Conservation (phyloP, 371 early-diverging fungal species). For the Mucor irregularis region DNA sequence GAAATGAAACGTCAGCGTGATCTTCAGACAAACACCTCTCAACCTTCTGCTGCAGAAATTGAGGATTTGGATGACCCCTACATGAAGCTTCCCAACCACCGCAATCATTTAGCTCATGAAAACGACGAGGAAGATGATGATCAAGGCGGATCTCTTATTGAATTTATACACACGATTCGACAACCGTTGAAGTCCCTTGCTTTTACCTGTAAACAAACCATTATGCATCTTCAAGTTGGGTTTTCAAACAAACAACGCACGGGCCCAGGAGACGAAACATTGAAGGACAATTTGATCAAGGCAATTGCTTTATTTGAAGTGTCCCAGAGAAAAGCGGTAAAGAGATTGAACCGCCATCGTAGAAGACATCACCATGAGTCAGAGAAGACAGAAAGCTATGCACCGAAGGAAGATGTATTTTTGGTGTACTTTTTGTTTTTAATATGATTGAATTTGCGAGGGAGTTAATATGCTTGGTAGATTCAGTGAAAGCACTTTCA, state of each 20-base stretch:
- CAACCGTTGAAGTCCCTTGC: slow-evolving; percentile 64
- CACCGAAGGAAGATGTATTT: slow-evolving; percentile 66
- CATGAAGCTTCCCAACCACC: slow-evolving; percentile 1
- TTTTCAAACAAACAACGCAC: slow-evolving; percentile 3
- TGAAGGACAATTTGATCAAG: slow-evolving; percentile 35
- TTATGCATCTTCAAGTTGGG: slow-evolving; percentile 46
- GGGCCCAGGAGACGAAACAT: slow-evolving; percentile 23
- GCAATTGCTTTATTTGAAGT: slow-evolving; percentile 46
- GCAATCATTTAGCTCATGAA: background rate
- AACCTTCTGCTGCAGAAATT: no score
- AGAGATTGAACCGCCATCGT: slow-evolving; percentile 25
- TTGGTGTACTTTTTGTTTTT: slow-evolving; percentile 79
- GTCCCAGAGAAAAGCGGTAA: slow-evolving; percentile 37
- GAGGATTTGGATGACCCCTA: slow-evolving; percentile 5
- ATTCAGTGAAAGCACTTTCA: slow-evolving; percentile 41
- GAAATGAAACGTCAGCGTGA: slow-evolving; percentile 38
- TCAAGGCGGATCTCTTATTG: slow-evolving; percentile 37
- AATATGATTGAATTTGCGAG: slow-evolving; percentile 73
- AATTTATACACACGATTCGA: slow-evolving; percentile 58
- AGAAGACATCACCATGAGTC: slow-evolving; percentile 65
- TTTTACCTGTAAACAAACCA: slow-evolving; percentile 63
- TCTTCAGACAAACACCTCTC: background rate
- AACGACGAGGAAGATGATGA: background rate
- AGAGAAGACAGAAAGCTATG: slow-evolving; percentile 29
- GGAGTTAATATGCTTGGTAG: slow-evolving; percentile 60